Percentiles rank a stretch among this genome's conserved stretches.
Evolutionary conservation across 2,329 filamentous ascomycete genomes (phyloP).

Genomic region (Ophiostoma ulmi): DNA sequence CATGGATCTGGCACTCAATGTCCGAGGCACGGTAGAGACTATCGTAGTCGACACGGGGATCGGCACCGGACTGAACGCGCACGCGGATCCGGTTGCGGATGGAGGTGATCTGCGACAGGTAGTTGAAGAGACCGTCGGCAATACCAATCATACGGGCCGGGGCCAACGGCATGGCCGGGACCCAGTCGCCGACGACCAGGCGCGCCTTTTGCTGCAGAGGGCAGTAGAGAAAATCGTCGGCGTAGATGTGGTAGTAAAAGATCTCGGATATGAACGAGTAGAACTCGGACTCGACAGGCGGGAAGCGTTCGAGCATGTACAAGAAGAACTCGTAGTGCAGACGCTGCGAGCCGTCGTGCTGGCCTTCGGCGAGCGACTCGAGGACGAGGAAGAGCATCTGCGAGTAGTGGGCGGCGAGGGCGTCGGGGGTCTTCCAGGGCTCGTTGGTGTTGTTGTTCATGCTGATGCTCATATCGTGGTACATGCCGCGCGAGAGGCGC

Average conservation of each 20-base stretch:
- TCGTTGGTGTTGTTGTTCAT: slow-evolving; percentile 24
- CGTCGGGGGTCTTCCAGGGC: slow-evolving; percentile 36
- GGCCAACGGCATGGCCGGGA: slow-evolving; percentile 40
- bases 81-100: slow-evolving; percentile 69
- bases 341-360: slow-evolving; percentile 64
- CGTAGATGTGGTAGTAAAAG: slow-evolving; percentile 74
- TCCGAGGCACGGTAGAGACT: slow-evolving; percentile 67
- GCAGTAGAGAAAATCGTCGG: slow-evolving; percentile 56
- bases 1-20: slow-evolving; percentile 68
- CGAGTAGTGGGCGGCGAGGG: slow-evolving; percentile 45
- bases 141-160: slow-evolving; percentile 67
- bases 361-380: slow-evolving; percentile 53
- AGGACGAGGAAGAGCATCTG: slow-evolving; percentile 60
- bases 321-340: slow-evolving; percentile 73
- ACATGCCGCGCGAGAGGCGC: background rate
- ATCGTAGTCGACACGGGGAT: slow-evolving; percentile 67
- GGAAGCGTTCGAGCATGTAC: slow-evolving; percentile 58
- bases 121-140: slow-evolving; percentile 72
- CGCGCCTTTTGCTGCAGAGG: slow-evolving; percentile 37
- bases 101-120: slow-evolving; percentile 72
- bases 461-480: slow-evolving; percentile 41
- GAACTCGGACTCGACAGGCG: slow-evolving; percentile 62
- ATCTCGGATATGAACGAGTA: slow-evolving; percentile 63
- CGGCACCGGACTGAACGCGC: slow-evolving; percentile 56
- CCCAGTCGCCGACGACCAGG: slow-evolving; percentile 43